These are phyloP conservation scores for Suillus spraguei DNA, from an alignment of 768 basidiomycete species.

Conservation along the genomic window DNA sequence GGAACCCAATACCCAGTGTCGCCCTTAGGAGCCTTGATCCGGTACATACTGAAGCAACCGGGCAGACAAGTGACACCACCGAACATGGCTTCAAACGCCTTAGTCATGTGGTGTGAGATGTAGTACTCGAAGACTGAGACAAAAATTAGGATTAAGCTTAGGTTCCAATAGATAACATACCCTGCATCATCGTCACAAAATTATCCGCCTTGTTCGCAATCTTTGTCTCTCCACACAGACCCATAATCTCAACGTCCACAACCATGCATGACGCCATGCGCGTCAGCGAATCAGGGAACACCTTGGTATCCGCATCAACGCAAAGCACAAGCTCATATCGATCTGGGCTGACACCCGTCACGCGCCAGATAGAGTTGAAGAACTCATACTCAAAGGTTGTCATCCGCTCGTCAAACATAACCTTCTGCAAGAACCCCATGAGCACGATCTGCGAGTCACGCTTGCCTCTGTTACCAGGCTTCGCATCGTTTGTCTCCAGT, in stretches of 20 bases:
- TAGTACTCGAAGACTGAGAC: slow-evolving; percentile 96
- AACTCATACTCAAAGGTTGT: slow-evolving; percentile 99
- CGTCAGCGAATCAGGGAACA: slow-evolving; percentile 97
- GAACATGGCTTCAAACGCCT: slow-evolving; percentile 99
- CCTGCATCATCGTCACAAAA: slow-evolving; percentile 99
- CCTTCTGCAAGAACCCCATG: slow-evolving; percentile 98
- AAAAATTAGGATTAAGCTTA: not conserved
- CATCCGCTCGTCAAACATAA: slow-evolving; percentile 99
- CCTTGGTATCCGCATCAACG: slow-evolving; percentile 97
- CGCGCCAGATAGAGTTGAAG: slow-evolving; percentile 97
- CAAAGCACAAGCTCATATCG: slow-evolving; percentile 94
- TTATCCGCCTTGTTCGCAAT: slow-evolving; percentile 99
- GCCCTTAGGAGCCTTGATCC: slow-evolving; percentile 99
- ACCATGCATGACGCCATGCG: slow-evolving; percentile 98
- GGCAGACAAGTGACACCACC: slow-evolving; percentile 99
- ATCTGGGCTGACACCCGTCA: slow-evolving; percentile 94
- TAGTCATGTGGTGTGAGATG: slow-evolving; percentile 98
- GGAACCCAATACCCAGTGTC: slow-evolving; percentile 97
- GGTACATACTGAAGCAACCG: slow-evolving; percentile 99
- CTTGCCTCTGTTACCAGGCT: slow-evolving; percentile 98
- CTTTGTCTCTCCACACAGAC: slow-evolving; percentile 98
- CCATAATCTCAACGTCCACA: slow-evolving; percentile 97
- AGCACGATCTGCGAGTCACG: slow-evolving; percentile 97
- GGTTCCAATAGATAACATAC: slow-evolving; percentile 47
- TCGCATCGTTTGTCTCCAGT: slow-evolving; percentile 81